A percentile compares a stretch with the other conserved stretches of the same genome.
These are phyloP conservation scores for Adansonia grandidieri DNA, from an alignment of 441 rosid genomes.

Conservation along the genomic window DNA sequence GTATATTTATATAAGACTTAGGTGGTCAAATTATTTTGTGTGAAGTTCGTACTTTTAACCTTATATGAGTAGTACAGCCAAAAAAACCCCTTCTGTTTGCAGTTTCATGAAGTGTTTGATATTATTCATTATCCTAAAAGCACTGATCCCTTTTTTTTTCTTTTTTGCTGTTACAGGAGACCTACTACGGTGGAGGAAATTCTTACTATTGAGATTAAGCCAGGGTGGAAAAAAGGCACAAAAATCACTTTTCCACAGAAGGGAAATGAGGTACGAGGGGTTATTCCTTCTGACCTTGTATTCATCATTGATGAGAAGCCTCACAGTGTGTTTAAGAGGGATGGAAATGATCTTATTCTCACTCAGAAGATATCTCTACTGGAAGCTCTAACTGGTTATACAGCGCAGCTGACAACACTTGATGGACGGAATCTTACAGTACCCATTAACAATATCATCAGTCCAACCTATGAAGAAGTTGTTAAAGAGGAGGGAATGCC, in stretches of 20 bases:
- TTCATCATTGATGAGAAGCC: slow-evolving; percentile 83
- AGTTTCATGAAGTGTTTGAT: too few species aligned
- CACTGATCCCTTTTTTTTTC: too few species aligned
- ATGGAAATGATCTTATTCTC: slow-evolving; percentile 64
- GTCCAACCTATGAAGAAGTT: slow-evolving; percentile 71
- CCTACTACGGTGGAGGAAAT: slow-evolving; percentile 61
- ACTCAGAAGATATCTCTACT: slow-evolving; percentile 63
- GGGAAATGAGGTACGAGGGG: slow-evolving; percentile 66
- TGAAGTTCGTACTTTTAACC: neutral
- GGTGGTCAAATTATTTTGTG: neutral
- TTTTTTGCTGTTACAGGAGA: slow-evolving; percentile 44
- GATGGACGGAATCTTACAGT: slow-evolving; percentile 62
- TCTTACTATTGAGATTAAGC: slow-evolving; percentile 68
- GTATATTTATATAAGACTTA: neutral
- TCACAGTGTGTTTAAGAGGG: slow-evolving; percentile 67
- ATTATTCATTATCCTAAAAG: too few species aligned
- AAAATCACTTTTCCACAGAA: slow-evolving; percentile 68
- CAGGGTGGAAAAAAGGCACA: slow-evolving; percentile 83
- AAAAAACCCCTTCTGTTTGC: too few species aligned
- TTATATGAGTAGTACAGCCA: neutral
- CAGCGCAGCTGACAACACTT: slow-evolving; percentile 52
- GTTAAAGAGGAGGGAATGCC: slow-evolving; percentile 84
- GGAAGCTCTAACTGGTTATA: slow-evolving; percentile 73
- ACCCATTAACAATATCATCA: slow-evolving; percentile 51
- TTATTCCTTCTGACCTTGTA: slow-evolving; percentile 63